These are phyloP conservation scores for Suhomyces anneliseae DNA, from an alignment of 1,139 yeast genomes.

Conservation along the genomic window DNA sequence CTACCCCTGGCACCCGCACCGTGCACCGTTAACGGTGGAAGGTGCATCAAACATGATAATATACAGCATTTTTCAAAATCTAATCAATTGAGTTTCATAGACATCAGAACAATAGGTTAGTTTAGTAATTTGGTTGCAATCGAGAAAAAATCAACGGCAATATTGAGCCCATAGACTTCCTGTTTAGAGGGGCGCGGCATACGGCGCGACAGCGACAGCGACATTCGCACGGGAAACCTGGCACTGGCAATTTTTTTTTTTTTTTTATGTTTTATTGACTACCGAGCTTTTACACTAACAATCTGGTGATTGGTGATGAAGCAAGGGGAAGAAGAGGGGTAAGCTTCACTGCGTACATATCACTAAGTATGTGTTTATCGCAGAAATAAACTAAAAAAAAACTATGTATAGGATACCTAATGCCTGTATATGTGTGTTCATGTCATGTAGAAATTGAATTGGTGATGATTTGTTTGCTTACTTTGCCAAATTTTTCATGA, in stretches of 20 bases:
- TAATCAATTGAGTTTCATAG: too few relatives aligned
- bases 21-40: too few relatives aligned
- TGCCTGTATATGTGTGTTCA: too few relatives aligned
- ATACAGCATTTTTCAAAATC: too few relatives aligned
- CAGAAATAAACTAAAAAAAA: too few relatives aligned
- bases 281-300: not conserved
- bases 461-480: too few relatives aligned
- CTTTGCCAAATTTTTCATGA: too few relatives aligned
- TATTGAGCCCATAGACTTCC: not conserved
- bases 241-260: not conserved
- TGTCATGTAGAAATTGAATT: too few relatives aligned
- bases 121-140: not conserved
- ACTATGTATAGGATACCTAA: too few relatives aligned
- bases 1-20: too few relatives aligned
- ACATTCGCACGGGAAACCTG: not conserved
- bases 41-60: too few relatives aligned
- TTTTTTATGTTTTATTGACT: not conserved
- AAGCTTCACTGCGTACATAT: not conserved
- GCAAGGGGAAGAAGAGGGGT: not conserved
- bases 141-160: not conserved
- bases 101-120: not conserved
- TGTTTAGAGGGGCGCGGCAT: not conserved
- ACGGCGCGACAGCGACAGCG: not conserved
- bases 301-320: not conserved
- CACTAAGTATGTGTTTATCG: not conserved